A percentile compares a stretch with the other conserved stretches of the same genome.
Conservation (phyloP, 192 early-diverging fungal genomes). For the Pilaira anomala region DNA sequence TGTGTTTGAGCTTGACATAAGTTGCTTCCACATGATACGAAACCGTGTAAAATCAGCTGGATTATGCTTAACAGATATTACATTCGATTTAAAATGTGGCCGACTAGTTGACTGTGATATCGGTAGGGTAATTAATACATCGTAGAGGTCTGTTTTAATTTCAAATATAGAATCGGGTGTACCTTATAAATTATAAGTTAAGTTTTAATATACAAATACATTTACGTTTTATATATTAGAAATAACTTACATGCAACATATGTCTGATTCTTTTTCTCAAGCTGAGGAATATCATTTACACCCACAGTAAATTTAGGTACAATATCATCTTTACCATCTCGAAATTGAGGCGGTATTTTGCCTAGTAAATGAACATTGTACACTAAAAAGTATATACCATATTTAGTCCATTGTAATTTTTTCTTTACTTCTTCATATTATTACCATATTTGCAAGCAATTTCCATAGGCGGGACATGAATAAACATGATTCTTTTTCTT, state of each 20-base stretch:
- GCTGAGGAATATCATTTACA: slow-evolving; percentile 45
- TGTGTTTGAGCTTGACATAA: background rate
- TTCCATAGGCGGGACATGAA: slow-evolving; percentile 46
- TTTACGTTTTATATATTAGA: background rate
- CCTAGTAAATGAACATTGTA: slow-evolving; percentile 46
- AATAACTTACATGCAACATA: slow-evolving; percentile 48
- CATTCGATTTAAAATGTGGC: background rate
- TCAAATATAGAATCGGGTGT: slow-evolving; percentile 51
- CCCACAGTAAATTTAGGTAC: slow-evolving; percentile 42
- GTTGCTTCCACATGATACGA: slow-evolving; percentile 35
- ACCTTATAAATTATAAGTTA: too few relatives aligned
- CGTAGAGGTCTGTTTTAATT: slow-evolving; percentile 44
- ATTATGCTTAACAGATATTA: slow-evolving; percentile 12
- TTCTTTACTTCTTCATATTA: background rate
- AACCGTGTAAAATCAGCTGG: slow-evolving; percentile 43
- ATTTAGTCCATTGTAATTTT: background rate
- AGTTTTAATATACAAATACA: background rate
- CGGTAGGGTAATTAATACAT: slow-evolving; percentile 44
- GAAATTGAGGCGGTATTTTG: slow-evolving; percentile 30
- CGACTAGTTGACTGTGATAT: background rate
- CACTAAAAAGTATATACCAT: slow-evolving; percentile 23
- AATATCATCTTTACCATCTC: slow-evolving; percentile 7
- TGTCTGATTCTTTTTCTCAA: slow-evolving; percentile 32
- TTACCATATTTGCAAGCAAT: slow-evolving; percentile 46
- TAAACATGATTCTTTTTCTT: slow-evolving; percentile 50